Base-by-base conservation (phyloP, 768 basidiomycete genomes). In the Suillus luteus region DNA sequence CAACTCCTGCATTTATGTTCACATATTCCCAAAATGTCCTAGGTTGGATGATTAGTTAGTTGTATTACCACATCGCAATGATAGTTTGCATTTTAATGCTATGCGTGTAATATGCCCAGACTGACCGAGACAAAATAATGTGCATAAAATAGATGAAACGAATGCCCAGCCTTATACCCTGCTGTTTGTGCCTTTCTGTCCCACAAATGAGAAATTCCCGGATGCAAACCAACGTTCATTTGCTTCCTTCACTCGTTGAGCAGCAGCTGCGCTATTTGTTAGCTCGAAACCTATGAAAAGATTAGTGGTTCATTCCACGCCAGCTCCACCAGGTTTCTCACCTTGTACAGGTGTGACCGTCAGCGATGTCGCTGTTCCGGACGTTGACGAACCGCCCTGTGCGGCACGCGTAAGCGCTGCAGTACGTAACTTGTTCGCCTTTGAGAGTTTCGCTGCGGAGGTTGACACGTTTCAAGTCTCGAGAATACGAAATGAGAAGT, bases 261-360 rank as follows among this genome's bases (percentile, higher is more conserved):
- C 86, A 59, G 88, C 87, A 5, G 90, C 86, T n/a, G 91, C 84
- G 31, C 92, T 90, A 72, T 99, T 99, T 61, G 95, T 95, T 65
- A 99, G 82, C 76, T 99, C 96, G 76, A 99, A 91, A 40, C 95
- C 93, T 92, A 68, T 3, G 59, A 61, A 59, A 64, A 14, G 51
- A 63, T 76, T 61, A 76, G 64, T 55, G 54, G 48, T 10, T 27
- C 40, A 17, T 44, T n/a, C 38, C 22, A 40, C 22, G 49, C 33
- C 12, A 59, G 55, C 55, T 22, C 64, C 57, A 60, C 48, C 37
- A 6, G 33, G 43, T 57, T 49, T 68, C 81, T 44, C 65, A 87
- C 93, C 96, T 87, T 99, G 96, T 5, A 95, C 92, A 15, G 96
- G 96, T 5, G 96, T 99, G 64, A 99, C 96, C 8, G 91, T 91